Conservation (phyloP, 2,329 filamentous ascomycete genomes). For the Arthroderma sp. region DNA sequence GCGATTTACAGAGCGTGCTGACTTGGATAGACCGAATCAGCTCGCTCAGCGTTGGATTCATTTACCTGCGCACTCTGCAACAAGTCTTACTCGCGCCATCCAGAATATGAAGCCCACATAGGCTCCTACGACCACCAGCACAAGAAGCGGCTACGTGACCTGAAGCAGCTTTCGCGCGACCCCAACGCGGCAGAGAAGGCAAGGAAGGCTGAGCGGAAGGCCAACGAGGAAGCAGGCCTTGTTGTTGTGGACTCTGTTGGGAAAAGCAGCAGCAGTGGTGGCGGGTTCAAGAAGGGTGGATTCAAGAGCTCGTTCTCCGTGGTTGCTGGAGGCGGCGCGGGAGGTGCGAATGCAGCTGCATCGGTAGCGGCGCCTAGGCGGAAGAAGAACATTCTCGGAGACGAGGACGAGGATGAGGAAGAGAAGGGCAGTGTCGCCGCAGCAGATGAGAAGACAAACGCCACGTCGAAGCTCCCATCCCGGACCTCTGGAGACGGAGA, state of each 20-base stretch:
- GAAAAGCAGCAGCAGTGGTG: constrained; percentile 28
- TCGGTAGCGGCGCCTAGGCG: constrained; percentile 16
- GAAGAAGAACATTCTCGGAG: constrained; percentile 34
- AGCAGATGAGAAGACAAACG: constrained; percentile 16
- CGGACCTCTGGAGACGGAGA: constrained; percentile 15
- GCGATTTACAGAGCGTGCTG: background rate
- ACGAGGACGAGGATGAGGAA: constrained; percentile 31
- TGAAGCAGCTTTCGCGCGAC: constrained; percentile 36
- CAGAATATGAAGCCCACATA: constrained; percentile 91
- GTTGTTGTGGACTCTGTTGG: constrained; percentile 26
- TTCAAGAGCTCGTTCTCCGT: constrained; percentile 66
- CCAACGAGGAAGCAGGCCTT: constrained; percentile 32
- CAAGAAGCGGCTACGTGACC: constrained; percentile 51
- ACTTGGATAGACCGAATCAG: constrained; percentile 42
- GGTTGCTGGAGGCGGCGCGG: constrained; percentile 30
- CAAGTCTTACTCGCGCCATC: constrained; percentile 90
- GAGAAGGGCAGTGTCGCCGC: constrained; percentile 11
- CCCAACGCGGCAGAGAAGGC: constrained; percentile 34
- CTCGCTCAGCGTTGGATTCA: constrained; percentile 63
- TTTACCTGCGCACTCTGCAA: constrained; percentile 81
- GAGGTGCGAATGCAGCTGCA: constrained; percentile 9
- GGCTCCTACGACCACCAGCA: constrained; percentile 92
- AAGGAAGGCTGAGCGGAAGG: constrained; percentile 32
- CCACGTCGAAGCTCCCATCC: background rate
- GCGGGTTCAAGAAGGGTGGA: constrained; percentile 63